phyloP scores from a whole-genome alignment of 495 filamentous ascomycete genomes.

The Neurospora tetraspora region DNA sequence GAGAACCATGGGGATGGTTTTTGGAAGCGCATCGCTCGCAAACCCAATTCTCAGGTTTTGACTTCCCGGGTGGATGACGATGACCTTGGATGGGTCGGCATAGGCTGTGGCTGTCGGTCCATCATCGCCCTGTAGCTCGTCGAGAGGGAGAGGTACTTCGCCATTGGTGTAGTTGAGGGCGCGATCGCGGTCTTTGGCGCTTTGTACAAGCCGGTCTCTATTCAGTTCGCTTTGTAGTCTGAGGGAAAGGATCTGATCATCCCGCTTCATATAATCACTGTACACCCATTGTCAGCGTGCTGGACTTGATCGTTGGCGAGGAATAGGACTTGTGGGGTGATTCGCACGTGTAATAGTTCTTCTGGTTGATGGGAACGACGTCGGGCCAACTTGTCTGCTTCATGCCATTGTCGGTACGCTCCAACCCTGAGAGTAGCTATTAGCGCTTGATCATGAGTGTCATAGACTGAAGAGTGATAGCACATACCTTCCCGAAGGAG shows the following conservation, averaged over 20 bases:
- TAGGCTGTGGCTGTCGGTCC: constrained; percentile 38
- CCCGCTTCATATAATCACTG: constrained; percentile 94
- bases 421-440: constrained; percentile 55
- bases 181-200: constrained; percentile 76
- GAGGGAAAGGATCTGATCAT: constrained; percentile 87
- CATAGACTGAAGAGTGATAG: background rate
- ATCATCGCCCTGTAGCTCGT: constrained; percentile 50
- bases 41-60: constrained; percentile 90
- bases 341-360: constrained; percentile 98
- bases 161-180: constrained; percentile 65
- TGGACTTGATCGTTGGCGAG: background rate
- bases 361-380: constrained; percentile 89
- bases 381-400: constrained; percentile 90
- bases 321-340: constrained; percentile 5
- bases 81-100: constrained; percentile 74
- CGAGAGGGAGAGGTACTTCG: constrained; percentile 44
- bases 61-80: constrained; percentile 96
- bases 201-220: constrained; percentile 66
- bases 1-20: constrained; percentile 87
- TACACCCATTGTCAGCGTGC: constrained; percentile 11
- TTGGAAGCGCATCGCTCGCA: constrained; percentile 87
- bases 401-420: constrained; percentile 95
- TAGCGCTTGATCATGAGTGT: background rate
- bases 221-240: constrained; percentile 77
- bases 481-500: constrained; percentile 39